Conservation (phyloP, 2,329 filamentous ascomycete genomes). For the Colletotrichum magnum region DNA sequence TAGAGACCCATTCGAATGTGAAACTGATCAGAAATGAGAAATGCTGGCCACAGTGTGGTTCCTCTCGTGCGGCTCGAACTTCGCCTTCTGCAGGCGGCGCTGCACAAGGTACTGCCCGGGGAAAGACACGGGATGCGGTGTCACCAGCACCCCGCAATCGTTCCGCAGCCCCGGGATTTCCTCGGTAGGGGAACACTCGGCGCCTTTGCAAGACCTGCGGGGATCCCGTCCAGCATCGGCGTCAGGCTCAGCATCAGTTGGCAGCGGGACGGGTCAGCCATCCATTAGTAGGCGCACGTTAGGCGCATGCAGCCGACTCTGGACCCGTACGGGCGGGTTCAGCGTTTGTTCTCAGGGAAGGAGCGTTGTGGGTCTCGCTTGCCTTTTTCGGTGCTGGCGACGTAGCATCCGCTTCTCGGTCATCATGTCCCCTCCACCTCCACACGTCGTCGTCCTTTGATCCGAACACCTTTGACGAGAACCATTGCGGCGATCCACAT, state of each 20-base stretch:
- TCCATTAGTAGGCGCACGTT: slow-evolving; percentile 2
- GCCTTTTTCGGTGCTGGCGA: neutral
- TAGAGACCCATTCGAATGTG: neutral
- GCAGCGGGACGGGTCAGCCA: slow-evolving; percentile 11
- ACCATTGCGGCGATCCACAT: slow-evolving; percentile 5
- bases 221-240: no score
- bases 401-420: neutral
- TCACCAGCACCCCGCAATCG: slow-evolving; percentile 7
- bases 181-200: neutral
- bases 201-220: no score
- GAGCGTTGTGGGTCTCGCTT: no score
- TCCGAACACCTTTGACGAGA: slow-evolving; percentile 6
- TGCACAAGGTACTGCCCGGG: neutral
- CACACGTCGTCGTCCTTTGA: slow-evolving; percentile 26
- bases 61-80: neutral
- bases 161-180: slow-evolving; percentile 28
- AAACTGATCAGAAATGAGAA: neutral
- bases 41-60: no score
- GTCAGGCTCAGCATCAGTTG: slow-evolving; percentile 4
- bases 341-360: no score
- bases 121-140: slow-evolving; percentile 13
- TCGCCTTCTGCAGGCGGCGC: neutral
- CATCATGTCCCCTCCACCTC: slow-evolving; percentile 5
- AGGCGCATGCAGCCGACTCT: slow-evolving; percentile 23
- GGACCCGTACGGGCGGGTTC: slow-evolving; percentile 8